Evolutionary conservation across 331 rosid genomes (phyloP).

Genomic region (Dryas integrifolia): DNA sequence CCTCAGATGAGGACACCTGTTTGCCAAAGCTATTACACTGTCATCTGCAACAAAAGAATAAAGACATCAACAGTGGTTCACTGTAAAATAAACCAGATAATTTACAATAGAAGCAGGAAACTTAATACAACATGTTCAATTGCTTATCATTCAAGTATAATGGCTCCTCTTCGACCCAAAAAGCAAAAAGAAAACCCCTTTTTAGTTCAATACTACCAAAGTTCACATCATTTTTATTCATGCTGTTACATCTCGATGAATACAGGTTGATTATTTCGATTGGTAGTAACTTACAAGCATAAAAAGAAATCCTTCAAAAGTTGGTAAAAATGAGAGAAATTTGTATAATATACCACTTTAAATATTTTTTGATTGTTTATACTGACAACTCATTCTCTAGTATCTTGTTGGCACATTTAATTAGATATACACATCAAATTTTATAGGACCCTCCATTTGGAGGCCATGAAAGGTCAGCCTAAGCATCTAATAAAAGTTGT

Average conservation of each 20-base stretch:
- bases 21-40: slow-evolving; percentile 92
- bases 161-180: background rate
- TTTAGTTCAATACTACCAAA: background rate
- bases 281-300: background rate
- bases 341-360: background rate
- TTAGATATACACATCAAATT: background rate
- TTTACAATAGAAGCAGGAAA: too few species aligned
- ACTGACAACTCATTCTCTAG: background rate
- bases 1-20: slow-evolving; percentile 63
- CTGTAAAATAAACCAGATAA: background rate
- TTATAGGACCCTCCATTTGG: background rate
- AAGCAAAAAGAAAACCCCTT: too few species aligned
- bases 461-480: background rate
- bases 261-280: background rate
- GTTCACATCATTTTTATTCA: too few species aligned
- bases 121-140: background rate
- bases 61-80: background rate
- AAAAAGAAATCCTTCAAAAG: background rate
- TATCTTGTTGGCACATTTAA: background rate
- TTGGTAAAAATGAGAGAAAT: too few species aligned
- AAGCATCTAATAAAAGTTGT: background rate
- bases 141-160: background rate
- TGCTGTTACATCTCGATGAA: background rate
- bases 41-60: slow-evolving; percentile 55
- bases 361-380: background rate